Base-by-base conservation (phyloP, 257 asterid genomes). In the Solanum chmielewskii region DNA sequence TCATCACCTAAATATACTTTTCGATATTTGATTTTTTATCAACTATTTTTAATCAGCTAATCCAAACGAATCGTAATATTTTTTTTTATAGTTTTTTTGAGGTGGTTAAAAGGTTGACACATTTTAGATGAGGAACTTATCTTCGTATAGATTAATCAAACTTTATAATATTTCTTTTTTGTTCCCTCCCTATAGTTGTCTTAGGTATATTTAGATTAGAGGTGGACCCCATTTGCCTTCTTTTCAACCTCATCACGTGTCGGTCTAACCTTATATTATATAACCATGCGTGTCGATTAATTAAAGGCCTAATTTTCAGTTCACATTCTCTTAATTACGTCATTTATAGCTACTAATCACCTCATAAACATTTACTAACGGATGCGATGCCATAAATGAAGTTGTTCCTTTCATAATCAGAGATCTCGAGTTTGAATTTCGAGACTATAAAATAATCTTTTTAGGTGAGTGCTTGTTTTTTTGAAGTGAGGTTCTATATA, bases 251-350 rank as follows among this genome's bases (percentile, higher is more conserved):
- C 83, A 45, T 87, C 93, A 89, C 93, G 87, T 89, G 90, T 88
- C 86, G 5, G 7, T 52, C 33, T 4, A 7, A 84, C 87, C 29
- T 64, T 20, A 64, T 16, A 75, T 85, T 59, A 15, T 56, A 86
- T 9, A 85, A 74, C 83, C 89, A 84, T 85, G 87, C 92, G 92
- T 87, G 91, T 89, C 91, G 88, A 74, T 85, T 88, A 25, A 25
- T 86, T 29, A 71, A 83, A 20, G 33, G 88, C 89, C 91, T 87
- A 87, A 88, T 85, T 68, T 74, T 88, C 91, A 76, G 90, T 78
- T 91, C 87, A 16, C 77, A 59, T 16, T 15, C 88, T 29, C 80
- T 70, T 27, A 87, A 33, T 74, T 71, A 44, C 86, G 87, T 86
- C 88, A 85, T 9, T 42, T 11, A 13, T 41, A 84, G 69, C 20